These are phyloP conservation scores for Lomentospora prolificans DNA, from an alignment of 2,329 filamentous ascomycete genomes.

Conservation along the genomic window DNA sequence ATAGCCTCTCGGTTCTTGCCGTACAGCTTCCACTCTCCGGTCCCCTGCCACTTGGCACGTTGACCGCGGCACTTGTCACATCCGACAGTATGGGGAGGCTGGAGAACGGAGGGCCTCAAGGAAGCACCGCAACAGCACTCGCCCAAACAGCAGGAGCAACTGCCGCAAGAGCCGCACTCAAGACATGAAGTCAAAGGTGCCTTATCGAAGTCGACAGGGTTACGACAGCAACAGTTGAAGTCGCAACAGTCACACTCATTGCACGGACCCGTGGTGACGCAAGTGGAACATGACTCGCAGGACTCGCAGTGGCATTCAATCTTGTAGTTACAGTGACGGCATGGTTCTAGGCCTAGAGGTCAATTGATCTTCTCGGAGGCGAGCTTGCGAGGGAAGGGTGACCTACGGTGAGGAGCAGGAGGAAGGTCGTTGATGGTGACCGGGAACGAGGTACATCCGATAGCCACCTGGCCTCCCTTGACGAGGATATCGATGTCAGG, in stretches of 20 bases:
- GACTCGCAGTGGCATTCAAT: neutral
- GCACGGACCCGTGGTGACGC: conserved; percentile 1
- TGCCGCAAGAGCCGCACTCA: neutral
- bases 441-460: neutral
- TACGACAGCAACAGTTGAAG: conserved; percentile 6
- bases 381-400: neutral
- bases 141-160: neutral
- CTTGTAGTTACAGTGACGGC: neutral
- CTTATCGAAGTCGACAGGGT: neutral
- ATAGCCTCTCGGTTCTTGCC: neutral
- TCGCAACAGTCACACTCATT: neutral
- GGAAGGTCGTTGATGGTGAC: neutral
- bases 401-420: neutral
- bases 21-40: neutral
- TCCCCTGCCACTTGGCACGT: neutral
- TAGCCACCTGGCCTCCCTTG: neutral
- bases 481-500: neutral
- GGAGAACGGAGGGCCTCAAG: neutral
- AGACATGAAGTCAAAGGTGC: neutral
- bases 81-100: neutral
- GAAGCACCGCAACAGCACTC: neutral
- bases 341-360: neutral
- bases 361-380: too few relatives aligned
- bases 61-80: neutral
- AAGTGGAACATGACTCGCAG: neutral